Conservation (phyloP, 176 grass and related monocot species). For the Carex littledalei region DNA sequence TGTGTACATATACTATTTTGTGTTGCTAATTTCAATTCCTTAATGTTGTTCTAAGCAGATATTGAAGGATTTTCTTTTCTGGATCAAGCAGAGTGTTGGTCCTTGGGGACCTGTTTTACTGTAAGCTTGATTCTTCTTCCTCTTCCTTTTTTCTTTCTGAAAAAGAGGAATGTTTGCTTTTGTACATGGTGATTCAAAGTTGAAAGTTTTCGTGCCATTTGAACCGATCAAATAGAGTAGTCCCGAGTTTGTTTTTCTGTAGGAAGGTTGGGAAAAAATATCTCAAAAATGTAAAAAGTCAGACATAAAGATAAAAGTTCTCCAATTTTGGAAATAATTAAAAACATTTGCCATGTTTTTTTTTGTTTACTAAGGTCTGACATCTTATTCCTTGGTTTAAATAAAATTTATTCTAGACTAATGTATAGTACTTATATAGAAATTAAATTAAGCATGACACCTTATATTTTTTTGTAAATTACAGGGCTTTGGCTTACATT, state of each 20-base stretch:
- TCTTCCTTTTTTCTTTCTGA: background rate
- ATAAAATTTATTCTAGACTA: background rate
- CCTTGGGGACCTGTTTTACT: constrained; percentile 96
- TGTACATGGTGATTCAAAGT: constrained; percentile 15
- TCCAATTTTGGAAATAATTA: background rate
- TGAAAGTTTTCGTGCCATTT: background rate
- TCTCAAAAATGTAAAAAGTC: background rate
- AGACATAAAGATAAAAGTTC: background rate
- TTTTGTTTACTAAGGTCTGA: background rate
- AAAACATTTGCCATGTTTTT: background rate
- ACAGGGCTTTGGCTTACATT: constrained; percentile 88
- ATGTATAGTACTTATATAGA: constrained; percentile 8
- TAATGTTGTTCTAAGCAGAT: constrained; percentile 38
- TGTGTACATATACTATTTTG: background rate
- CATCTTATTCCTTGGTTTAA: background rate
- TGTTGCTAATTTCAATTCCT: background rate
- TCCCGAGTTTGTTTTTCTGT: background rate
- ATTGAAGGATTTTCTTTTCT: constrained; percentile 86
- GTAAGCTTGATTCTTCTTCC: constrained; percentile 42
- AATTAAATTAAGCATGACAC: background rate
- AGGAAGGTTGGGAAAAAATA: background rate
- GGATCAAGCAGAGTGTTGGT: constrained; percentile 93
- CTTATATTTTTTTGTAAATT: constrained; percentile 19
- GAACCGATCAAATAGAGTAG: background rate
- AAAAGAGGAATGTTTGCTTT: constrained; percentile 2